Conservation (phyloP, 345 rosid genomes). For the Acer saccharum region DNA sequence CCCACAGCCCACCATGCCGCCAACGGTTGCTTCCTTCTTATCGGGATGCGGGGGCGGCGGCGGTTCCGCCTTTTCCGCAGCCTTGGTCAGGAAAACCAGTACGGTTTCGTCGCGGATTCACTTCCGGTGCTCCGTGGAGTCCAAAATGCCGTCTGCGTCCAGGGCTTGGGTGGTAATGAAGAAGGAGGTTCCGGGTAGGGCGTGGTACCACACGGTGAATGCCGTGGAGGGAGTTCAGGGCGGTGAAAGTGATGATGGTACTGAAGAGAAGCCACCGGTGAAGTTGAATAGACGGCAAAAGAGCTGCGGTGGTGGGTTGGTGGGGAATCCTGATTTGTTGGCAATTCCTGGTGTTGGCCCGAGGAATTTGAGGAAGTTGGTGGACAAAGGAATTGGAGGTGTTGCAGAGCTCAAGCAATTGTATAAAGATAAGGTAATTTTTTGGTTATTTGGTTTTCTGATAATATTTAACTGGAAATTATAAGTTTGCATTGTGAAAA, state of each 20-base stretch:
- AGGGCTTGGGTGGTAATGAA: conserved; percentile 47
- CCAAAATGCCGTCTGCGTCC: conserved; percentile 20
- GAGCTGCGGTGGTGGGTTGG: conserved; percentile 35
- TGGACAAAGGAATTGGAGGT: conserved; percentile 83
- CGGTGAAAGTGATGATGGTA: conserved; percentile 21
- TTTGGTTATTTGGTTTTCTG: not conserved
- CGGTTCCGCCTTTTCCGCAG: conserved; percentile 21
- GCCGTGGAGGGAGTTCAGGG: conserved; percentile 24
- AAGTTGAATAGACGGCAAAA: conserved; percentile 61
- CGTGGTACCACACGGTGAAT: conserved; percentile 41
- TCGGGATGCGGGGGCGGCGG: conserved; percentile 8
- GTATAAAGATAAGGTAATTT: conserved; percentile 83
- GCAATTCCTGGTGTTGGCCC: conserved; percentile 95
- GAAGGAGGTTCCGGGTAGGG: conserved; percentile 34
- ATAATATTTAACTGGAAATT: not conserved
- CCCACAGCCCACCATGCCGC: conserved; percentile 23
- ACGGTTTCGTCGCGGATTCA: conserved; percentile 24
- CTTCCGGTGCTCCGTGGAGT: conserved; percentile 34
- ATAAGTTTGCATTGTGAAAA: not conserved
- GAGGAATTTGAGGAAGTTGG: conserved; percentile 85
- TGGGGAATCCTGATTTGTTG: conserved; percentile 75
- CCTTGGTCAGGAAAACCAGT: conserved; percentile 11
- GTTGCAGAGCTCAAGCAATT: conserved; percentile 91
- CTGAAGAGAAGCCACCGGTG: conserved; percentile 37
- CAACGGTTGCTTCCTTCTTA: conserved; percentile 22